Conservation (phyloP, 345 rosid species). For the Lepidium sativum region DNA sequence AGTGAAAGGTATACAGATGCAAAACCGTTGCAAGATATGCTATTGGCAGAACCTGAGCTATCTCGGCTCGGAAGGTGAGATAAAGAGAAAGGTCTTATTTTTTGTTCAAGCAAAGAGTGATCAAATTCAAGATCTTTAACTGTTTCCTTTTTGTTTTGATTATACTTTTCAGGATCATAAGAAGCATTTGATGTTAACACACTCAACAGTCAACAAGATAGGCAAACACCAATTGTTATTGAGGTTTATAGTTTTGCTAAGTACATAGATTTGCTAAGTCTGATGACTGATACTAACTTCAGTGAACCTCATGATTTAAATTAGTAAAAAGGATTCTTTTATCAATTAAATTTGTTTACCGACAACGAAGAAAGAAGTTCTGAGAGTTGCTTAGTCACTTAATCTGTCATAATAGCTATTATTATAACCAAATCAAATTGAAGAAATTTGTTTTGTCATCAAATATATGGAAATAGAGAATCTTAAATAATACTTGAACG, state of each 20-base stretch:
- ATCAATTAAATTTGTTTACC: background rate
- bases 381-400: background rate
- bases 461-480: background rate
- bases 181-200: slow-evolving; percentile 21
- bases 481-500: background rate
- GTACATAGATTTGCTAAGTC: background rate
- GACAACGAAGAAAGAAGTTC: background rate
- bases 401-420: background rate
- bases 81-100: slow-evolving; percentile 1
- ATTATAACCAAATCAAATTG: background rate
- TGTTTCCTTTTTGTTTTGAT: background rate
- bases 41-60: slow-evolving; percentile 81
- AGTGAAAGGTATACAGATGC: slow-evolving; percentile 37
- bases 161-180: slow-evolving; percentile 37
- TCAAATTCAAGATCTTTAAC: background rate
- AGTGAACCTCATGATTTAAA: slow-evolving; percentile 18
- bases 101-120: background rate
- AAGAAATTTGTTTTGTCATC: background rate
- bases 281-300: background rate
- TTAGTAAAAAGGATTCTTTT: background rate
- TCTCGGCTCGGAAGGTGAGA: slow-evolving; percentile 79
- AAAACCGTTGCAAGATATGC: slow-evolving; percentile 57
- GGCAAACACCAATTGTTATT: background rate
- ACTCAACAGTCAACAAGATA: background rate
- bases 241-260: background rate